Conservation (phyloP, 805 yeast species). For the Pichia insulana region DNA sequence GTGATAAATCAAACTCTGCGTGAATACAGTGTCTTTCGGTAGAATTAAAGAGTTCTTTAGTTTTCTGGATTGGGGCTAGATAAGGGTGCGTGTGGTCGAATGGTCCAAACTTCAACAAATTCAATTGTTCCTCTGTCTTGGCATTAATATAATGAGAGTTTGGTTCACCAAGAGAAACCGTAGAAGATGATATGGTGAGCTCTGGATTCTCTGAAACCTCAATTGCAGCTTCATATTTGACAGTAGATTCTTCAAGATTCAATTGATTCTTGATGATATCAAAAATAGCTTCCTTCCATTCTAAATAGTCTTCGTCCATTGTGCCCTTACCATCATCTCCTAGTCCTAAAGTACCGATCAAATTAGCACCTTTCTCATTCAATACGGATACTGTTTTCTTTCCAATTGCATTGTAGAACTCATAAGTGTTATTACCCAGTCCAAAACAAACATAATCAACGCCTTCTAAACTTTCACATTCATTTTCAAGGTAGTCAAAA, state of each 20-base stretch:
- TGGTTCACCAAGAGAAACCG: constrained; percentile 80
- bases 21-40: constrained; percentile 72
- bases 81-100: constrained; percentile 77
- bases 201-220: constrained; percentile 32
- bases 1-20: constrained; percentile 75
- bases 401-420: constrained; percentile 80
- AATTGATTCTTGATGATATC: constrained; percentile 55
- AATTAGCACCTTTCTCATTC: constrained; percentile 59
- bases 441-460: constrained; percentile 76
- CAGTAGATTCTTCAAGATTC: constrained; percentile 71
- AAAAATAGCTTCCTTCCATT: constrained; percentile 82
- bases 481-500: constrained; percentile 57
- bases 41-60: constrained; percentile 66
- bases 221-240: constrained; percentile 65
- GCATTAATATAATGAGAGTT: constrained; percentile 43
- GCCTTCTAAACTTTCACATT: constrained; percentile 45
- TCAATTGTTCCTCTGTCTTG: constrained; percentile 24
- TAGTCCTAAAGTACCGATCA: constrained; percentile 71
- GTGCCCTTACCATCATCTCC: constrained; percentile 96
- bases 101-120: constrained; percentile 50
- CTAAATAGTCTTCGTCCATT: constrained; percentile 87
- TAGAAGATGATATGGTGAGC: constrained; percentile 23
- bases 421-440: constrained; percentile 91
- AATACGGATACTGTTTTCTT: constrained; percentile 45
- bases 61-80: constrained; percentile 52